Evolutionary conservation across 2,329 filamentous ascomycete genomes (phyloP), one percentile per base, ranked within the genome.

Genomic region (Alternaria conjuncta): DNA sequence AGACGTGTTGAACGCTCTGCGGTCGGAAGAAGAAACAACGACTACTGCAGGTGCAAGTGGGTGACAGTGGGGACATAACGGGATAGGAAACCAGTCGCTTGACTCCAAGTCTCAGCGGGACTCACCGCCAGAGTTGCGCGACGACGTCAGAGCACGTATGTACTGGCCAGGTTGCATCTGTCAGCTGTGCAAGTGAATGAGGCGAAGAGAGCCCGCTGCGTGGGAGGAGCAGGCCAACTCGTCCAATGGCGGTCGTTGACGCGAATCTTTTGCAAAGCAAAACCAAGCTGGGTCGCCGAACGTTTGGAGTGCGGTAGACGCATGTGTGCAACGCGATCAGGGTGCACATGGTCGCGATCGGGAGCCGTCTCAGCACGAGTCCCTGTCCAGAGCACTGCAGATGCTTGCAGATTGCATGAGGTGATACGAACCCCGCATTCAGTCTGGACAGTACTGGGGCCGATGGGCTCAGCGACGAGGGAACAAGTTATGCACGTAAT

Each of bases 1-100:
- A 61, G 46, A 69, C 60, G 63, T 67, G 60, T 67, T 63, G 53
- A 60, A 63, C 50, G 63, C 51, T 58, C 49, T 63, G 60, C 56
- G 44, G 60, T 59, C 50, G 54, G 57, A 57, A 61, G 63, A 69
- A 66, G 63, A 68, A 66, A 60, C 62, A 57, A 54, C 55, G 49
- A 60, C 70, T 76, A 71, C 71, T 73, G 69, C 72, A 73, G 68
- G 68, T 71, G 71, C 67, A 65, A 68, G 66, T 63, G 55, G 57
- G 61, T 60, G 63, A 67, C 50, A 67, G 73, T 64, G 65, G 70
- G 64, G 63, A 72, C 50, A 58, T 36, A 49, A 59, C 61, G 54
- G 53, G 55, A 51, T 45, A 46, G 56, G 65, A 55, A 65, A 60
- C 62, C 62, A 63, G 62, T 67, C 62, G 62, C 47, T 67, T 60